These are phyloP conservation scores for Wallacemonas sp. DNA, from an alignment of 208 protist species.

Conservation along the genomic window DNA sequence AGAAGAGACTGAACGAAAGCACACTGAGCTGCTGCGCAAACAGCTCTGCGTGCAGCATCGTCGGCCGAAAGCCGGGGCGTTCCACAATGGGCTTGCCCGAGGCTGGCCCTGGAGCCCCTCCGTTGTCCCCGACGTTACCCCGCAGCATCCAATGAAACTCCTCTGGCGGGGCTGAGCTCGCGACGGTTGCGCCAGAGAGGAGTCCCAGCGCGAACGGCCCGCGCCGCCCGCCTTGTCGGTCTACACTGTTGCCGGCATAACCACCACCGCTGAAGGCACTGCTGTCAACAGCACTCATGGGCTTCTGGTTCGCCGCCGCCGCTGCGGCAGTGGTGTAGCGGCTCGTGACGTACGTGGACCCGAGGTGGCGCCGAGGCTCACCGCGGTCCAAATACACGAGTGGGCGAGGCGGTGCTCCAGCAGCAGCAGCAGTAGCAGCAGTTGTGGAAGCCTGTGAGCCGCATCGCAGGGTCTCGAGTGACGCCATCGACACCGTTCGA, in stretches of 20 bases:
- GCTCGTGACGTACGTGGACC: constrained; percentile 9
- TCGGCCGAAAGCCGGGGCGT: not conserved
- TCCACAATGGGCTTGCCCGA: not conserved
- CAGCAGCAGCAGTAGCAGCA: not conserved
- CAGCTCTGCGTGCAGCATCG: constrained; percentile 27
- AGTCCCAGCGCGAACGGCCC: not conserved
- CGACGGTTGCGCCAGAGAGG: not conserved
- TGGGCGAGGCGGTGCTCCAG: not conserved
- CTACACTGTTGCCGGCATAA: not conserved
- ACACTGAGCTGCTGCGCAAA: constrained; percentile 57
- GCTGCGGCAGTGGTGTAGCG: not conserved
- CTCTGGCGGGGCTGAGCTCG: not conserved
- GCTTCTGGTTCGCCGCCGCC: too few species aligned
- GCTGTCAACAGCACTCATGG: not conserved
- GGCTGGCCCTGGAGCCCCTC: not conserved
- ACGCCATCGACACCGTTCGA: too few species aligned
- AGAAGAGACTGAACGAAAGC: constrained; percentile 64
- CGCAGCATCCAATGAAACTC: constrained; percentile 13
- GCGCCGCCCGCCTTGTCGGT: not conserved
- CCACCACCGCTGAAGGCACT: not conserved
- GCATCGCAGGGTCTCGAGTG: too few species aligned
- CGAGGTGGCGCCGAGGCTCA: not conserved
- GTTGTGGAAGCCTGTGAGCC: not conserved
- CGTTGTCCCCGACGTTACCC: not conserved
- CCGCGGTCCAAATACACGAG: constrained; percentile 14